These are phyloP conservation scores for Saprolegnia diclina DNA, from an alignment of 352 stramenopile species.

Conservation along the genomic window DNA sequence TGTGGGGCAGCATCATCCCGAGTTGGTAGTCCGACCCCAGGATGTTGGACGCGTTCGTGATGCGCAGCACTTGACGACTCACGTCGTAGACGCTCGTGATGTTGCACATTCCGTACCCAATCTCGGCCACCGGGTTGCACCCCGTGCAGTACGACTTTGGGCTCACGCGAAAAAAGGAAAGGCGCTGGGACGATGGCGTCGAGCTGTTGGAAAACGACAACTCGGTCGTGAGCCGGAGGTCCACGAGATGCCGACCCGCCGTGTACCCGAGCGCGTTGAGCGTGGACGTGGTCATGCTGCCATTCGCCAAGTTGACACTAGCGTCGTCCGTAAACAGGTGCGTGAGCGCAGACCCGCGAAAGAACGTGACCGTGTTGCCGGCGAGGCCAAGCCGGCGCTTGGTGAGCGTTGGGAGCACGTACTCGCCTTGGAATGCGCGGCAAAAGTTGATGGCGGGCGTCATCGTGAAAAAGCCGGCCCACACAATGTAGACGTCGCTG, in stretches of 20 bases:
- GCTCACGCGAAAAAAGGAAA: background rate
- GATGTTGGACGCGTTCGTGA: background rate
- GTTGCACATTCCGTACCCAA: slow-evolving; percentile 1
- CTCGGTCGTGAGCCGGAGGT: background rate
- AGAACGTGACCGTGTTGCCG: slow-evolving; percentile 11
- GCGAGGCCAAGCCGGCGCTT: background rate
- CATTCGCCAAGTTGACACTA: background rate
- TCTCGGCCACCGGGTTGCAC: background rate
- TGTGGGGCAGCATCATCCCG: background rate
- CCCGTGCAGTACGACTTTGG: background rate
- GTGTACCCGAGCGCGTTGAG: background rate
- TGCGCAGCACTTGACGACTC: background rate
- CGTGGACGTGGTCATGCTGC: background rate
- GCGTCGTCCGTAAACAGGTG: background rate
- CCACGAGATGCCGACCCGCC: background rate
- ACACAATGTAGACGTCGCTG: slow-evolving; percentile 5
- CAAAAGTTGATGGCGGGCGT: background rate
- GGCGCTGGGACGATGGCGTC: too few species aligned
- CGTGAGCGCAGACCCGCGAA: slow-evolving; percentile 4
- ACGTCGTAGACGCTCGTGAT: background rate
- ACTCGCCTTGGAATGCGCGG: background rate
- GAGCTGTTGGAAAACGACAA: background rate
- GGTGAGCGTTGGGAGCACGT: background rate
- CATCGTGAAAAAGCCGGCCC: background rate
- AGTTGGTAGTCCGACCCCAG: background rate